Evolutionary conservation across 1,284 basidiomycete genomes (phyloP).

Genomic region (Cutaneotrichosporon sp.): DNA sequence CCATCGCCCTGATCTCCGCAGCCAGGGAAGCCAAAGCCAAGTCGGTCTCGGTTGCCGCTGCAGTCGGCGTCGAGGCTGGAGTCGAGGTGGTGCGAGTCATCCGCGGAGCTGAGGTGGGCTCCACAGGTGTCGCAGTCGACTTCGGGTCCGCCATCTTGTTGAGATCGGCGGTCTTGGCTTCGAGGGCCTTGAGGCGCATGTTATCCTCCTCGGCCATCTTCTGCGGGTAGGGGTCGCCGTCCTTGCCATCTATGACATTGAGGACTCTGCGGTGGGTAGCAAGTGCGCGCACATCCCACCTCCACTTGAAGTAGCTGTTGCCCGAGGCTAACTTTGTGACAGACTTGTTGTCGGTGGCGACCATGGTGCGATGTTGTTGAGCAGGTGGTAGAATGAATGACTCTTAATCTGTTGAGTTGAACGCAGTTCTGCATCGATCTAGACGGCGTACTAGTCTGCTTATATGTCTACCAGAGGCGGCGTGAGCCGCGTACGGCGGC

Average conservation of each 20-base stretch:
- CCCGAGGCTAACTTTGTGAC: background rate
- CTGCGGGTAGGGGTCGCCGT: background rate
- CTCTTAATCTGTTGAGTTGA: background rate
- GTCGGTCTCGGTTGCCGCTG: background rate
- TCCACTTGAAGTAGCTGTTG: background rate
- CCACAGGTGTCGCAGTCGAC: too few species aligned
- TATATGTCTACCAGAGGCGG: background rate
- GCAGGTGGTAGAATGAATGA: background rate
- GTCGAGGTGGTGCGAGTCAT: background rate
- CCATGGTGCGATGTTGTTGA: background rate
- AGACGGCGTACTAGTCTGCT: background rate
- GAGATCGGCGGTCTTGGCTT: background rate
- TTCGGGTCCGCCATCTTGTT: background rate
- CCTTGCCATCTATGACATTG: background rate
- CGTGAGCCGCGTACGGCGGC: too few species aligned
- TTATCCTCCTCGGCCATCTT: background rate
- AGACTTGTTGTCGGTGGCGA: background rate
- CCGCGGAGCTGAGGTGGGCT: background rate
- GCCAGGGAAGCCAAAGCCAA: background rate
- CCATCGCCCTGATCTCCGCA: background rate
- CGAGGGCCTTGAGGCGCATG: background rate
- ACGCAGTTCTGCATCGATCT: background rate
- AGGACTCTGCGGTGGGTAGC: background rate
- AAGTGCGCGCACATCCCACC: background rate
- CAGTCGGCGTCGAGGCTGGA: background rate